Percentiles rank a stretch among this genome's conserved stretches.
These are phyloP conservation scores for Phytophthora palmivora DNA, from an alignment of 352 stramenopile species.

Conservation along the genomic window DNA sequence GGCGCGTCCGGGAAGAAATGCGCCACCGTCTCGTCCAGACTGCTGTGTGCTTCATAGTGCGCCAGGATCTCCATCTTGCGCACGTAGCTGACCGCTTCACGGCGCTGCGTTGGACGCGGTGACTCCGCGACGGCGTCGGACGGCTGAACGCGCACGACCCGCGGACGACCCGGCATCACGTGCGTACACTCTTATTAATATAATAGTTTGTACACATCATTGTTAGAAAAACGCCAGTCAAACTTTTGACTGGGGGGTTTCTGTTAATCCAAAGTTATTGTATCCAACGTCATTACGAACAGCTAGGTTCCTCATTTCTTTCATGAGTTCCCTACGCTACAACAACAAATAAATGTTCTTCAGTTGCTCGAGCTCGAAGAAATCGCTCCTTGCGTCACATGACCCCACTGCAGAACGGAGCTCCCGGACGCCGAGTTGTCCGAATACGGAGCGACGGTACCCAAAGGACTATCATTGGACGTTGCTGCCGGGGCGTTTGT, in stretches of 20 bases:
- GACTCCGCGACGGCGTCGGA: too few relatives aligned
- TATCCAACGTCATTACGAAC: conserved; percentile 3
- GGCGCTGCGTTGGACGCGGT: too few relatives aligned
- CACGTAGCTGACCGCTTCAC: conserved; percentile 25
- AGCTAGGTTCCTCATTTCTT: not conserved
- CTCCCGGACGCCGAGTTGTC: conserved; percentile 3
- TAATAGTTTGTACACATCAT: too few relatives aligned
- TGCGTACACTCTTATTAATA: too few relatives aligned
- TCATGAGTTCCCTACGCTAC: not conserved
- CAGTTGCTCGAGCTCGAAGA: conserved; percentile 1
- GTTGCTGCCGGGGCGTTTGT: not conserved
- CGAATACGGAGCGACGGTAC: conserved; percentile 7
- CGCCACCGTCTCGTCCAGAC: conserved; percentile 25
- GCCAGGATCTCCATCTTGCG: conserved; percentile 31
- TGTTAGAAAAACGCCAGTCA: too few relatives aligned
- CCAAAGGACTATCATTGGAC: conserved; percentile 1
- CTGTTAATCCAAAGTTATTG: too few relatives aligned
- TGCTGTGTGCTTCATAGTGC: conserved; percentile 23
- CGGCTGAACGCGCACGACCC: too few relatives aligned
- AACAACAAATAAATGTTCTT: not conserved
- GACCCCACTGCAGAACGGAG: conserved; percentile 8
- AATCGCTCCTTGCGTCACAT: conserved; percentile 15
- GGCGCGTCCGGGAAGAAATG: conserved; percentile 24
- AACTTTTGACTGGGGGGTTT: too few relatives aligned
- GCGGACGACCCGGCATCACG: too few relatives aligned